phyloP scores from a whole-genome alignment of 2,329 filamentous ascomycete genomes.

The Aspergillus costaricaensis region DNA sequence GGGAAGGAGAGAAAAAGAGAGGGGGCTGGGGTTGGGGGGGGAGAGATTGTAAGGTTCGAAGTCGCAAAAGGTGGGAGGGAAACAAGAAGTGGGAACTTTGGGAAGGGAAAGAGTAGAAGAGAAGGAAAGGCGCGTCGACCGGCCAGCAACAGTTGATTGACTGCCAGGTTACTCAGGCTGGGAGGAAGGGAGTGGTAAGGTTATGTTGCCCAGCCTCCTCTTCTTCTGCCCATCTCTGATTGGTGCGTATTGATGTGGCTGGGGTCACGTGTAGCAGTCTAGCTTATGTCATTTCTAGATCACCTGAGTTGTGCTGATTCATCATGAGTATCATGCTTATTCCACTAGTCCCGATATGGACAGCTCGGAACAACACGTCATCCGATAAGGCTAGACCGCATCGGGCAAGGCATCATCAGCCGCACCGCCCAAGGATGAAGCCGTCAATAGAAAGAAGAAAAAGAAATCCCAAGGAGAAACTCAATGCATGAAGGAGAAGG shows the following conservation, averaged over 20 bases:
- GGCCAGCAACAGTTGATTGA: neutral
- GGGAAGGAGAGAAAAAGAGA: neutral
- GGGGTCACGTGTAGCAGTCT: conserved; percentile 31
- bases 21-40: neutral
- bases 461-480: neutral
- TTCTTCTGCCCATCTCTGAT: conserved; percentile 8
- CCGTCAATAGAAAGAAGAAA: neutral
- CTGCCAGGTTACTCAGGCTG: neutral
- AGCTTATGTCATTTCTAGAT: conserved; percentile 8
- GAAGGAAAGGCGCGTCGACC: neutral
- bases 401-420: conserved; percentile 33
- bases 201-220: conserved; percentile 18
- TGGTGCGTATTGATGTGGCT: conserved; percentile 24
- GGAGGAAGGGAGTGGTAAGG: neutral
- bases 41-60: neutral
- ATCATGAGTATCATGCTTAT: neutral
- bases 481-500: neutral
- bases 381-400: conserved; percentile 22
- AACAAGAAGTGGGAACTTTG: neutral
- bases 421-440: neutral
- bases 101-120: neutral
- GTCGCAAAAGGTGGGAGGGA: neutral
- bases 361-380: conserved; percentile 18
- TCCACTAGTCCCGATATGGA: conserved; percentile 18
- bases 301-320: neutral